These are phyloP conservation scores for Sarocladium kiliense DNA, from an alignment of 2,329 filamentous ascomycete genomes.

Conservation along the genomic window DNA sequence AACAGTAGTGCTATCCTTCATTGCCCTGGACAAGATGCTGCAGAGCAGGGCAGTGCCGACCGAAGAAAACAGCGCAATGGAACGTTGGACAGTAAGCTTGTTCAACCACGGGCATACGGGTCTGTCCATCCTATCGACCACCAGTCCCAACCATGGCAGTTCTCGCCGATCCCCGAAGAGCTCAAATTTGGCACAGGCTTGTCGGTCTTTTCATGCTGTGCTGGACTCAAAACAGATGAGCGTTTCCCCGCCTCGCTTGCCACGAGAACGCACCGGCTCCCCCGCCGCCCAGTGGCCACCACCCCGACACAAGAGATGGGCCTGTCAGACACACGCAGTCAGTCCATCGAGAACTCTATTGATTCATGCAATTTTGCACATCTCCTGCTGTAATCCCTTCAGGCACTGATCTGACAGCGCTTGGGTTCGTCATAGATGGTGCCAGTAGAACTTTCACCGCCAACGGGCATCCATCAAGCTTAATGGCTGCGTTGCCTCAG, in stretches of 20 bases:
- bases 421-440: neutral
- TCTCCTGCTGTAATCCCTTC: neutral
- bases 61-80: neutral
- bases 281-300: neutral
- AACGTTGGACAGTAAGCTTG: neutral
- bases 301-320: neutral
- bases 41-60: neutral
- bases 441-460: neutral
- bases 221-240: neutral
- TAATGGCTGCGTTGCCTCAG: too few species aligned
- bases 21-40: too few species aligned
- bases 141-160: too few species aligned
- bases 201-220: neutral
- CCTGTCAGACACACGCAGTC: too few species aligned
- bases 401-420: neutral
- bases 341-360: slow-evolving; percentile 9
- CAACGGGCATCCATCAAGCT: too few species aligned
- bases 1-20: too few species aligned
- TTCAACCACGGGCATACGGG: too few species aligned
- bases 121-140: too few species aligned
- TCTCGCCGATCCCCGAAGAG: neutral
- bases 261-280: neutral
- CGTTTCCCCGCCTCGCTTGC: neutral
- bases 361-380: neutral
- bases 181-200: neutral